A percentile compares a stretch with the other conserved stretches of the same genome.
Conservation (phyloP, 2,329 filamentous ascomycete genomes). For the Fusarium goolgardi region DNA sequence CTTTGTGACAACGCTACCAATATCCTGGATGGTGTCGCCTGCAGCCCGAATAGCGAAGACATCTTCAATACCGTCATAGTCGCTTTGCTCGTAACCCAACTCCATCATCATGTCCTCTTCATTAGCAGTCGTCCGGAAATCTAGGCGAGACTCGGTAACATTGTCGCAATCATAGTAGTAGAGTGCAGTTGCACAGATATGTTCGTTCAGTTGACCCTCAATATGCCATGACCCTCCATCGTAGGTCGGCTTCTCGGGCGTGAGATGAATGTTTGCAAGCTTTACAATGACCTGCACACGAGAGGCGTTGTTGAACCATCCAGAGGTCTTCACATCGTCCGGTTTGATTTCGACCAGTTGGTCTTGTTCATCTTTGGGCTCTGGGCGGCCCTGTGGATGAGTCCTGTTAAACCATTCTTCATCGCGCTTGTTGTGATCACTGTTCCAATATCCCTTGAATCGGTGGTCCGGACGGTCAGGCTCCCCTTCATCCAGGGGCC, state of each 20-base stretch:
- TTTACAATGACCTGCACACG: slow-evolving; percentile 73
- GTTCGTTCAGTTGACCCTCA: slow-evolving; percentile 69
- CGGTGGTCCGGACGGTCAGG: slow-evolving; percentile 21
- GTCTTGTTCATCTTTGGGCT: slow-evolving; percentile 10
- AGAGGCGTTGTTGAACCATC: slow-evolving; percentile 47
- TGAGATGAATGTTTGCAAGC: slow-evolving; percentile 70
- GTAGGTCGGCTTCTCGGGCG: slow-evolving; percentile 67
- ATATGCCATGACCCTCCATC: slow-evolving; percentile 66
- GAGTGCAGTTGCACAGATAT: slow-evolving; percentile 71
- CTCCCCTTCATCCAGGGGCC: slow-evolving; percentile 44
- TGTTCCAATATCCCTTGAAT: slow-evolving; percentile 24
- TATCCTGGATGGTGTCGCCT: slow-evolving; percentile 46
- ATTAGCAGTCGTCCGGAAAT: slow-evolving; percentile 60
- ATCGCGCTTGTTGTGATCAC: slow-evolving; percentile 43
- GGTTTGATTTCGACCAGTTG: slow-evolving; percentile 27
- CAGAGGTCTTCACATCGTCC: slow-evolving; percentile 41
- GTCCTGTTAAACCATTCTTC: slow-evolving; percentile 47
- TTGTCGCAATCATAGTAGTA: slow-evolving; percentile 73
- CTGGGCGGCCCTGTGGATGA: slow-evolving; percentile 35
- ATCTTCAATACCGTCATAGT: slow-evolving; percentile 50
- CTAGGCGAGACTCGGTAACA: slow-evolving; percentile 63
- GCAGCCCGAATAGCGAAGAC: slow-evolving; percentile 51
- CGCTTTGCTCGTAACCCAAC: slow-evolving; percentile 49
- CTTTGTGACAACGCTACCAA: slow-evolving; percentile 61
- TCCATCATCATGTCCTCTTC: slow-evolving; percentile 43